A percentile compares a stretch with the other conserved stretches of the same genome.
Evolutionary conservation across 345 rosid species (phyloP).

Genomic region (Eucalyptus melliodora): DNA sequence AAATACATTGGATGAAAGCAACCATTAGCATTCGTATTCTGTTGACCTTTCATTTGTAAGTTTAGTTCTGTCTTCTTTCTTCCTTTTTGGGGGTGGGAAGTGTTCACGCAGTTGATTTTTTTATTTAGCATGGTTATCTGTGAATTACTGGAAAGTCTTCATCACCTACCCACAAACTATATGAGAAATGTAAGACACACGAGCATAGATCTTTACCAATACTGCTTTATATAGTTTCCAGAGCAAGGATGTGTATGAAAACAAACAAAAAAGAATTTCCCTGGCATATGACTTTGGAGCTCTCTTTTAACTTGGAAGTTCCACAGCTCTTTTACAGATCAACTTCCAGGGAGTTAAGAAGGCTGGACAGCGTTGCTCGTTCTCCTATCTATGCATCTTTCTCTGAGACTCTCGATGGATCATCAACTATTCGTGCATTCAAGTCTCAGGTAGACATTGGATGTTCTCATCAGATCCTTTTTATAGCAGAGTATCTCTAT

Average conservation of each 20-base stretch:
- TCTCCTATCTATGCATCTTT: conserved; percentile 90
- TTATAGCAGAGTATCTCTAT: neutral
- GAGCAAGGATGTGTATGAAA: neutral
- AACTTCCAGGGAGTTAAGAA: conserved; percentile 85
- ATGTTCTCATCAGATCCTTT: neutral
- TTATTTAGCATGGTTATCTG: neutral
- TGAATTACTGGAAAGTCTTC: neutral
- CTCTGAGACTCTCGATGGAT: conserved; percentile 83
- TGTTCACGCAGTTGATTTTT: neutral
- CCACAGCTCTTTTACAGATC: conserved; percentile 92
- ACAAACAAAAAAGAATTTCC: neutral
- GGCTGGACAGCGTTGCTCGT: conserved; percentile 89
- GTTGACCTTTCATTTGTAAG: neutral
- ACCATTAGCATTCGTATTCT: neutral
- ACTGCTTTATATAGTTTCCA: neutral
- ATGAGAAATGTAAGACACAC: neutral
- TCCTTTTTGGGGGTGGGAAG: neutral
- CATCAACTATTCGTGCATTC: conserved; percentile 88
- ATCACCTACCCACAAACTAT: neutral
- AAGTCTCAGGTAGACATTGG: conserved; percentile 50
- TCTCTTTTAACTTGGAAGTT: conserved; percentile 5
- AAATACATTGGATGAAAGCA: neutral
- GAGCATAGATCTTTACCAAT: neutral
- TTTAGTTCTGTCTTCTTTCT: neutral
- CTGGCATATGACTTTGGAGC: neutral